phyloP scores from a whole-genome alignment of 1,284 basidiomycete species.

The Agaricales sp. region DNA sequence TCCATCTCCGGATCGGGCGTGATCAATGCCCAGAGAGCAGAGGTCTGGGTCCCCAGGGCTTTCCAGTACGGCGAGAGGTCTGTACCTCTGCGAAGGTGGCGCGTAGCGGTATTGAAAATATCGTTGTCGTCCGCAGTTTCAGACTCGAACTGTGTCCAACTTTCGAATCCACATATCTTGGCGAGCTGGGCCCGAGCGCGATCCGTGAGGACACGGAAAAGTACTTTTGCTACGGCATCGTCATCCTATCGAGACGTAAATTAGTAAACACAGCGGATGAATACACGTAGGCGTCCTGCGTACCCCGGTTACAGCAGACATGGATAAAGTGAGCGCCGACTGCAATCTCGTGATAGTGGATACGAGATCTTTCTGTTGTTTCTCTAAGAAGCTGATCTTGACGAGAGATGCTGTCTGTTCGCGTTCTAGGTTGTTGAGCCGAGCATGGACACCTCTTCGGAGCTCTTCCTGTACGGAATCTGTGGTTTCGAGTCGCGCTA shows the following conservation, averaged over 20 bases:
- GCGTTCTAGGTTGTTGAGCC: not conserved
- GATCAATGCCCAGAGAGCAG: not conserved
- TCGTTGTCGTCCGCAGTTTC: not conserved
- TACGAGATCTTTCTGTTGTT: not conserved
- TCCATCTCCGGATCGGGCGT: not conserved
- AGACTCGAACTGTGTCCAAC: not conserved
- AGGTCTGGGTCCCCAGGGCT: not conserved
- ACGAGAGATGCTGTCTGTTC: not conserved
- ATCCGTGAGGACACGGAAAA: not conserved
- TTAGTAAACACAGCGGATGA: not conserved
- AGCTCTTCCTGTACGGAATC: conserved; percentile 1
- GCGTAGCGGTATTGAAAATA: not conserved
- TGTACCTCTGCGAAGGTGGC: not conserved
- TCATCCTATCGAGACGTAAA: not conserved
- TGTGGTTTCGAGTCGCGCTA: not conserved
- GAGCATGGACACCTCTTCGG: not conserved
- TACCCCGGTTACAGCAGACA: not conserved
- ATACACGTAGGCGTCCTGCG: not conserved
- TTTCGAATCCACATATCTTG: not conserved
- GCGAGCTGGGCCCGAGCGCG: not conserved
- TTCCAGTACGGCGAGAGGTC: not conserved
- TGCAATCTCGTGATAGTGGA: not conserved
- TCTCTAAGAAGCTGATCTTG: not conserved
- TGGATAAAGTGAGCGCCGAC: not conserved
- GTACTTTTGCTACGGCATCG: not conserved